Evolutionary conservation across 768 basidiomycete genomes (phyloP).

Genomic region (Trametes coccinea): DNA sequence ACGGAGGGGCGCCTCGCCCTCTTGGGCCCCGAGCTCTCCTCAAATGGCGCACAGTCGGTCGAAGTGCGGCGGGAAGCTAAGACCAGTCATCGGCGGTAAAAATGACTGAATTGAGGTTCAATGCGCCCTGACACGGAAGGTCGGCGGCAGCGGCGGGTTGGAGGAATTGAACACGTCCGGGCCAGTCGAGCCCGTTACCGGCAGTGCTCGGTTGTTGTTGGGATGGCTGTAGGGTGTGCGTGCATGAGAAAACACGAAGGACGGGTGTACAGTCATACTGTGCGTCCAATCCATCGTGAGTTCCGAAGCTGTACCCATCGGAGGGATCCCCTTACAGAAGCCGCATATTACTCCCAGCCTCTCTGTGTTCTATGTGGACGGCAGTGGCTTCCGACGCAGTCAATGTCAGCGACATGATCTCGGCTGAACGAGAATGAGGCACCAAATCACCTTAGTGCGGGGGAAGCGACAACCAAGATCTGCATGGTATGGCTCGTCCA

Average conservation of each 20-base stretch:
- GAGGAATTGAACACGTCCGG: constrained; percentile 4
- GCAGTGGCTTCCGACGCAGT: not conserved
- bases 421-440: not conserved
- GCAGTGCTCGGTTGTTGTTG: constrained; percentile 5
- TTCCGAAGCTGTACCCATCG: constrained; percentile 1
- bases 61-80: constrained; percentile 10
- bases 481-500: not conserved
- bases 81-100: not conserved
- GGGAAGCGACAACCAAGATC: not conserved
- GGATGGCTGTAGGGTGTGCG: not conserved
- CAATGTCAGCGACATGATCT: not conserved
- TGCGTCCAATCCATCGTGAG: not conserved
- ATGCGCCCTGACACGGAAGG: not conserved
- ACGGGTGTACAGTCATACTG: not conserved
- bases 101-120: not conserved
- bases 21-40: constrained; percentile 1
- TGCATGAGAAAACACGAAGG: constrained; percentile 3
- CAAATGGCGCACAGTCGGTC: not conserved
- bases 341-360: not conserved
- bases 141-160: not conserved
- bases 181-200: constrained; percentile 2
- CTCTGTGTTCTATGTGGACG: not conserved
- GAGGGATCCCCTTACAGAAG: constrained; percentile 2
- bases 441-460: not conserved
- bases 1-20: not conserved